Conservation (phyloP, 1,284 basidiomycete species). For the Vanrija sp. region DNA sequence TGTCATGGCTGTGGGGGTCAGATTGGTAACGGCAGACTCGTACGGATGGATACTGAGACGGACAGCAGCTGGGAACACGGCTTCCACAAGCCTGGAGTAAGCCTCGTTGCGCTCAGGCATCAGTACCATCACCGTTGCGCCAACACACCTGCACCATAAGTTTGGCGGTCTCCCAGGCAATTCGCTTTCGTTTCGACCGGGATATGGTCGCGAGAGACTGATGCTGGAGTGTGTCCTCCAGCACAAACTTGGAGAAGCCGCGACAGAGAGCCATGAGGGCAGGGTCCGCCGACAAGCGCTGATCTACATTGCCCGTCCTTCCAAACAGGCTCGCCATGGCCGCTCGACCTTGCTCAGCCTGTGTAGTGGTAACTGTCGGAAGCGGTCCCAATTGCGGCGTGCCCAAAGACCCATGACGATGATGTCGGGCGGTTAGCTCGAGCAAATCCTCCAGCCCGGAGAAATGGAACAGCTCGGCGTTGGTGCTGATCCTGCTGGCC, state of each 20-base stretch:
- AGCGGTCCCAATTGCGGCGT: background rate
- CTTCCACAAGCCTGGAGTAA: background rate
- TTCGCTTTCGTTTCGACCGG: background rate
- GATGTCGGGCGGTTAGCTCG: too few relatives aligned
- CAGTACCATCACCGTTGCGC: too few relatives aligned
- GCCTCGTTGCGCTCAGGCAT: background rate
- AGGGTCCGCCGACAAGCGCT: background rate
- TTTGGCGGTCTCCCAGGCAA: slow-evolving; percentile 1
- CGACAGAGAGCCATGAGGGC: slow-evolving; percentile 1
- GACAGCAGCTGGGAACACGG: background rate
- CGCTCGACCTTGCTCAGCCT: background rate
- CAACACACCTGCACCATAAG: background rate
- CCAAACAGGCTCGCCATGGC: background rate
- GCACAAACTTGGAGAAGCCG: slow-evolving; percentile 1
- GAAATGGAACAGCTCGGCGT: background rate
- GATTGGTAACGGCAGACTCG: background rate
- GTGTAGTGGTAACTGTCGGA: background rate
- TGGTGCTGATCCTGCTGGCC: background rate
- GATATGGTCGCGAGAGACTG: background rate
- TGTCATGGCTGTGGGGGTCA: background rate
- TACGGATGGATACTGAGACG: slow-evolving; percentile 4
- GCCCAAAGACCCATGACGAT: too few relatives aligned
- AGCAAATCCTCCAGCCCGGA: background rate
- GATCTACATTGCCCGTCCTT: background rate
- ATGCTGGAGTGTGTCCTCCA: slow-evolving; percentile 1